Percentiles rank a stretch among this genome's conserved stretches.
phyloP scores from a whole-genome alignment of 192 early-diverging fungal genomes.

The Coemansia sp. region DNA sequence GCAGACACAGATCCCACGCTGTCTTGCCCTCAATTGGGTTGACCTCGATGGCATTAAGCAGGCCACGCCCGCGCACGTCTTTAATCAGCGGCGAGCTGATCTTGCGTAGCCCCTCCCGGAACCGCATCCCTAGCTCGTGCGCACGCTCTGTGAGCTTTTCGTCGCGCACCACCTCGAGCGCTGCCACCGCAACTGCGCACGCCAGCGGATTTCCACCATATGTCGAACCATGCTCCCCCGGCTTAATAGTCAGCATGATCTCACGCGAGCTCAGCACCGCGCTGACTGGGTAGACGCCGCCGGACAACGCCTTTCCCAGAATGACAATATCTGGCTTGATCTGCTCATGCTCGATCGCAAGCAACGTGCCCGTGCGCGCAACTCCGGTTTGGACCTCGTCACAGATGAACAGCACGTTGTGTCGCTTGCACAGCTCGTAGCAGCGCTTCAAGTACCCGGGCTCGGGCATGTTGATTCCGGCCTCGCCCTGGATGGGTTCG shows the following conservation, averaged over 20 bases:
- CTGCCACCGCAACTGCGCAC: conserved; percentile 90
- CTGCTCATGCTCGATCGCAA: conserved; percentile 91
- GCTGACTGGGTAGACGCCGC: conserved; percentile 94
- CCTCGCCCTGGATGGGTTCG: conserved; percentile 99
- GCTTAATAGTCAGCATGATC: conserved; percentile 78
- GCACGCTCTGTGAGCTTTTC: conserved; percentile 85
- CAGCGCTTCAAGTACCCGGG: conserved; percentile 85
- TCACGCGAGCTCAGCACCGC: conserved; percentile 85
- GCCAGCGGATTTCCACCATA: conserved; percentile 98
- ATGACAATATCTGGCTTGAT: conserved; percentile 92
- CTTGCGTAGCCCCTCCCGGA: conserved; percentile 73
- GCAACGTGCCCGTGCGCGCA: conserved; percentile 89
- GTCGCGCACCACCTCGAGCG: conserved; percentile 92
- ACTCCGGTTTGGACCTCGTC: conserved; percentile 99
- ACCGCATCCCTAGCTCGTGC: conserved; percentile 74
- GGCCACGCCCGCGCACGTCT: conserved; percentile 85
- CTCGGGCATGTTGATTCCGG: conserved; percentile 94
- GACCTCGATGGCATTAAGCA: conserved; percentile 96
- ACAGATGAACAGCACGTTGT: conserved; percentile 96
- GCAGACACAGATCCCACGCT: conserved; percentile 97
- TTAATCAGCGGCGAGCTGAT: conserved; percentile 78
- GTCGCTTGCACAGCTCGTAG: conserved; percentile 91
- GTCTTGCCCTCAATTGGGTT: conserved; percentile 79
- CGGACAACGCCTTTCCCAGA: conserved; percentile 97
- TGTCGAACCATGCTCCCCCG: conserved; percentile 95